These are phyloP conservation scores for Exophiala calicioides DNA, from an alignment of 2,329 filamentous ascomycete species.

Conservation along the genomic window DNA sequence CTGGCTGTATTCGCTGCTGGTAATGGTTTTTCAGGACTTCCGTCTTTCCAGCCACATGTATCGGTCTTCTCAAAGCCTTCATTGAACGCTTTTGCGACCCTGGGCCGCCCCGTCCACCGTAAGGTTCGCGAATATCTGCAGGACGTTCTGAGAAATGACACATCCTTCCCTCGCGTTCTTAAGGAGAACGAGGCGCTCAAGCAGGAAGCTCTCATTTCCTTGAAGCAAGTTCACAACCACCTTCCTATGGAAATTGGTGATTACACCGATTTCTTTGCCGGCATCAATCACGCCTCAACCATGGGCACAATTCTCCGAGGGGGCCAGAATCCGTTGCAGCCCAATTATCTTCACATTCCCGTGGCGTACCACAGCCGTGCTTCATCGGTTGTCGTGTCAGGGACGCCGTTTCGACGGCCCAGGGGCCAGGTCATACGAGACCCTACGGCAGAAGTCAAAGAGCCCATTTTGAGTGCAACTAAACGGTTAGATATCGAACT, in stretches of 20 bases:
- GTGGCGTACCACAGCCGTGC: constrained; percentile 78
- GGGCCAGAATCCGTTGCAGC: constrained; percentile 70
- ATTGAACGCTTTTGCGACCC: constrained; percentile 71
- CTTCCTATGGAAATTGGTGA: constrained; percentile 77
- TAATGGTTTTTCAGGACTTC: constrained; percentile 53
- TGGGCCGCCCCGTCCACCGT: constrained; percentile 67
- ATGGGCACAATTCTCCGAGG: constrained; percentile 70
- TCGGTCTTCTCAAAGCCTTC: constrained; percentile 63
- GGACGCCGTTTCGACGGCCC: constrained; percentile 68
- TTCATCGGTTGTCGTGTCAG: constrained; percentile 54
- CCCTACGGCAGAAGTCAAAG: constrained; percentile 61
- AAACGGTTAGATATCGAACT: constrained; percentile 75
- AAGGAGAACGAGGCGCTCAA: constrained; percentile 62
- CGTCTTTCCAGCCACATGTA: too few relatives aligned
- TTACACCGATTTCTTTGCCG: constrained; percentile 85
- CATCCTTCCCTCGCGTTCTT: constrained; percentile 61
- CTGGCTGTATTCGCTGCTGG: constrained; percentile 61
- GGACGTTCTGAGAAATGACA: constrained; percentile 62
- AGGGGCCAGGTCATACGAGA: constrained; percentile 72
- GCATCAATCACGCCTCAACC: constrained; percentile 74
- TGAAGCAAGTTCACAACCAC: constrained; percentile 63
- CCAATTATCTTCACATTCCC: constrained; percentile 79
- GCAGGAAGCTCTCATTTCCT: constrained; percentile 59
- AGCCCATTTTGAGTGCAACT: constrained; percentile 64
- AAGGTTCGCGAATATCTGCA: constrained; percentile 69